phyloP scores from a whole-genome alignment of 257 asterid species.

The Solanum paucissectum region DNA sequence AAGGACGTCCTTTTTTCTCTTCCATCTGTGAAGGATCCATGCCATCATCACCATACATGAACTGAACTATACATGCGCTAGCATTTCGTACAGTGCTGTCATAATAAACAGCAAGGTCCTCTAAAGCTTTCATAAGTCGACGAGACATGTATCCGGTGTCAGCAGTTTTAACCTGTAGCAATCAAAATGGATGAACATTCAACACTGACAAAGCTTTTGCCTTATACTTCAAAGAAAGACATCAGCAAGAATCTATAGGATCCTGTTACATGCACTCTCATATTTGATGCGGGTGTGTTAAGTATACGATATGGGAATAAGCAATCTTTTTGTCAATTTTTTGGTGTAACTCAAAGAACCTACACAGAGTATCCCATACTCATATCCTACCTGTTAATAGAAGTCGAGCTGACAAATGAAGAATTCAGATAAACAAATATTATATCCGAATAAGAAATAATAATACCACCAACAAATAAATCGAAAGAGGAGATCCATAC shows the following conservation, averaged over 20 bases:
- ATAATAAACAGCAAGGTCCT: constrained; percentile 72
- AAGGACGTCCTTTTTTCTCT: constrained; percentile 73
- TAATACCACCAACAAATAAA: neutral
- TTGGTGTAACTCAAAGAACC: neutral
- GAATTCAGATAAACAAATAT: neutral
- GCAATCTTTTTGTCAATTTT: neutral
- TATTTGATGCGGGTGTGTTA: neutral
- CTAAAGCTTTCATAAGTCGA: constrained; percentile 89
- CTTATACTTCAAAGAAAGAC: neutral
- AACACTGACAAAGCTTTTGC: neutral
- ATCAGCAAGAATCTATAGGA: neutral
- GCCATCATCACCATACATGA: constrained; percentile 86
- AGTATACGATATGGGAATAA: neutral
- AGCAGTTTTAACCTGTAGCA: constrained; percentile 90
- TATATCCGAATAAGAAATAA: neutral
- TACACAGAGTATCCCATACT: neutral
- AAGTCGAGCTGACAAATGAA: neutral
- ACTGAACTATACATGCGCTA: constrained; percentile 73
- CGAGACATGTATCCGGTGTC: constrained; percentile 99
- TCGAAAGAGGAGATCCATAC: constrained; percentile 30
- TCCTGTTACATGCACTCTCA: neutral
- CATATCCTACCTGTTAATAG: neutral
- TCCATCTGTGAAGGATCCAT: constrained; percentile 99
- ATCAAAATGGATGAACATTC: neutral
- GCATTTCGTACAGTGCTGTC: constrained; percentile 90